phyloP scores from a whole-genome alignment of 2,329 filamentous ascomycete species.

The Phyllosticta citriasiana region DNA sequence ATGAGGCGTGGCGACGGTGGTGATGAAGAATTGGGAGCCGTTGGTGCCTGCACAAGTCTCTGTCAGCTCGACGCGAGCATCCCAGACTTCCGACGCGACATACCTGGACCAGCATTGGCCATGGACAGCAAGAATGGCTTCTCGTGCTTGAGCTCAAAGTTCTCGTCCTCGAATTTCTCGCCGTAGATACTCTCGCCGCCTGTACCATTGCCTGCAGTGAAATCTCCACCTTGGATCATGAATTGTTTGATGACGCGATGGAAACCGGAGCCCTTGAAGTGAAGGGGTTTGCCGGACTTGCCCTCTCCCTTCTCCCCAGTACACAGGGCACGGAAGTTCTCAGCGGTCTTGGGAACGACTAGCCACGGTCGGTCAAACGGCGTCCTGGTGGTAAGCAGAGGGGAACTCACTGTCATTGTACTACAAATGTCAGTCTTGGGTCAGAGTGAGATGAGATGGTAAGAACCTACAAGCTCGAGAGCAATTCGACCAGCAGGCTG shows the following conservation, averaged over 20 bases:
- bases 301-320: slow-evolving; percentile 87
- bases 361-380: neutral
- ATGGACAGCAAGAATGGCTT: slow-evolving; percentile 90
- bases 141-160: slow-evolving; percentile 85
- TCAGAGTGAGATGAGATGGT: neutral
- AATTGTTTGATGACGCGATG: slow-evolving; percentile 98
- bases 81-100: slow-evolving; percentile 30
- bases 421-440: slow-evolving; percentile 16
- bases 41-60: slow-evolving; percentile 59
- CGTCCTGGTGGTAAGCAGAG: slow-evolving; percentile 9
- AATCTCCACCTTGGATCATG: slow-evolving; percentile 98
- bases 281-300: slow-evolving; percentile 71
- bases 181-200: slow-evolving; percentile 97
- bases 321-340: slow-evolving; percentile 92
- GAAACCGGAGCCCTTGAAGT: slow-evolving; percentile 87
- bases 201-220: slow-evolving; percentile 88
- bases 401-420: slow-evolving; percentile 33
- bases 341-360: slow-evolving; percentile 86
- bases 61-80: neutral
- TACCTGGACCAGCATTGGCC: slow-evolving; percentile 87
- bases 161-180: slow-evolving; percentile 94
- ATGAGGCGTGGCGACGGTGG: slow-evolving; percentile 88
- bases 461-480: slow-evolving; percentile 63
- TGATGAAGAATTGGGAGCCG: slow-evolving; percentile 97
- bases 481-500: slow-evolving; percentile 65